Evolutionary conservation across 2,329 filamentous ascomycete species (phyloP).

Genomic region (Cytospora leucostoma): DNA sequence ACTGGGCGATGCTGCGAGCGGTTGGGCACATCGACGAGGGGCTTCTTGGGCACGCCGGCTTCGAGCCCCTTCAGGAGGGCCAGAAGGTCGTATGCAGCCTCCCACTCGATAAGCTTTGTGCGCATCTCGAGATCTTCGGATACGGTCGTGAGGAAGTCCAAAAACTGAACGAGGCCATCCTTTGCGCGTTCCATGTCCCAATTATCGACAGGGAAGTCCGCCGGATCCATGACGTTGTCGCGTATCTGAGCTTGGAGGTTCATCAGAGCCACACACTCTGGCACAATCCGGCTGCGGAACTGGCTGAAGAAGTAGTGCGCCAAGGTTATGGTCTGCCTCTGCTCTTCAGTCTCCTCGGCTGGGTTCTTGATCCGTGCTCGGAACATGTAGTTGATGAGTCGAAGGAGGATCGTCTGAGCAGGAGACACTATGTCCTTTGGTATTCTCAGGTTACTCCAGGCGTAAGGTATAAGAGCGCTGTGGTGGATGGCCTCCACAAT

Average conservation of each 20-base stretch:
- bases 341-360: conserved; percentile 53
- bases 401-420: conserved; percentile 88
- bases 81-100: conserved; percentile 85
- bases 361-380: conserved; percentile 52
- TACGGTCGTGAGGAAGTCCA: conserved; percentile 89
- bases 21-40: conserved; percentile 55
- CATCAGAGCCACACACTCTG: conserved; percentile 92
- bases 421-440: conserved; percentile 96
- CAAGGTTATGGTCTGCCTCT: conserved; percentile 58
- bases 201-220: conserved; percentile 89
- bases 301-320: conserved; percentile 91
- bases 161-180: conserved; percentile 89
- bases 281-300: conserved; percentile 89
- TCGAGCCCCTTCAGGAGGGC: conserved; percentile 86
- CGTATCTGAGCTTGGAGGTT: conserved; percentile 90
- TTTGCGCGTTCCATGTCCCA: conserved; percentile 99
- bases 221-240: conserved; percentile 70
- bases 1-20: conserved; percentile 41
- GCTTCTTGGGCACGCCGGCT: conserved; percentile 81
- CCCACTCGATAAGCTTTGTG: conserved; percentile 85
- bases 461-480: conserved; percentile 85
- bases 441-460: conserved; percentile 88
- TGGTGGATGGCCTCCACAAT: conserved; percentile 92
- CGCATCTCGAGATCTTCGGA: conserved; percentile 85
- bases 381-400: conserved; percentile 88